Conservation (phyloP, 2,329 filamentous ascomycete genomes). For the Colletotrichum abscissum region DNA sequence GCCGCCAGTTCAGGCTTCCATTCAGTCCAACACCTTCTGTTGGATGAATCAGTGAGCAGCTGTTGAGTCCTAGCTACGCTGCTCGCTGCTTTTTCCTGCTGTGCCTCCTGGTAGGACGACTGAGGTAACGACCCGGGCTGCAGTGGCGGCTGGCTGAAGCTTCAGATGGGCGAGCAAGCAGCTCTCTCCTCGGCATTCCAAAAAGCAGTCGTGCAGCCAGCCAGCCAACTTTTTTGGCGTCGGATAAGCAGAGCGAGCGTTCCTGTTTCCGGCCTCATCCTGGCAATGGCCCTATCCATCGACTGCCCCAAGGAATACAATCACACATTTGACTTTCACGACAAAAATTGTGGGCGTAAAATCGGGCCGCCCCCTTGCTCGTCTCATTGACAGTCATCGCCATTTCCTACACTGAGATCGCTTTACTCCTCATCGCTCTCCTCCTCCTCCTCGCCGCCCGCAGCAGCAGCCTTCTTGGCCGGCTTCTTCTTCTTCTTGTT, state of each 20-base stretch:
- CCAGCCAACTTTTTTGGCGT: constrained; percentile 26
- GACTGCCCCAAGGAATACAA: constrained; percentile 21
- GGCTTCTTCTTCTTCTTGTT: constrained; percentile 80
- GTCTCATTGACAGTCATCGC: constrained; percentile 30
- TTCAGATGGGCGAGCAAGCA: constrained; percentile 9
- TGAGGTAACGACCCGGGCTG: background rate
- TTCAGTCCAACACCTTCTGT: constrained; percentile 7
- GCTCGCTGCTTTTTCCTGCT: constrained; percentile 1
- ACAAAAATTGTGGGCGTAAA: constrained; percentile 29
- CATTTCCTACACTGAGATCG: constrained; percentile 1
- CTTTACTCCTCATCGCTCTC: constrained; percentile 50
- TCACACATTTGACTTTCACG: constrained; percentile 34
- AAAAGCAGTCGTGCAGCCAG: constrained; percentile 16
- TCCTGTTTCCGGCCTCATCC: constrained; percentile 29
- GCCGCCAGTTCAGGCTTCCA: constrained; percentile 10
- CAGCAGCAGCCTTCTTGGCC: constrained; percentile 55
- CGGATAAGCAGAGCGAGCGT: constrained; percentile 41
- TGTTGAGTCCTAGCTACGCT: background rate
- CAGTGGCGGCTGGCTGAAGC: constrained; percentile 15
- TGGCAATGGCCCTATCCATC: constrained; percentile 18
- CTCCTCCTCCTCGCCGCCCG: constrained; percentile 43
- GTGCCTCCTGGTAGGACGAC: background rate
- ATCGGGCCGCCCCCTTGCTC: constrained; percentile 26
- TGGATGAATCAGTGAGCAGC: background rate
- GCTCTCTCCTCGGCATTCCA: constrained; percentile 2